Evolutionary conservation across 1,284 basidiomycete species (phyloP).

Genomic region (Sanghuangporus sanghuang): DNA sequence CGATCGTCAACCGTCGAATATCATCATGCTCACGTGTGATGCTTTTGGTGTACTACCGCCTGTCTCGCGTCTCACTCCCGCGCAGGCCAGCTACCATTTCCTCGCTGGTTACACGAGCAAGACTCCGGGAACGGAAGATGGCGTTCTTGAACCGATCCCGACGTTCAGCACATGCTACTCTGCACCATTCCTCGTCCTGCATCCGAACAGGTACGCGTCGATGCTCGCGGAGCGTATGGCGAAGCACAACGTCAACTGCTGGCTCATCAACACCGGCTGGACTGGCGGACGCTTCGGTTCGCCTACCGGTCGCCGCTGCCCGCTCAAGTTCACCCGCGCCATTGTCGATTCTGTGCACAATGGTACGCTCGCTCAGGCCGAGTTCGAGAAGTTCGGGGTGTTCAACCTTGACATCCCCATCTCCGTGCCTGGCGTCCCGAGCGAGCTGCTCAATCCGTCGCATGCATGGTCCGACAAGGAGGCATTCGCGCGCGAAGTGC

Average conservation of each 20-base stretch:
- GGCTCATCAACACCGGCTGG: constrained; percentile 99
- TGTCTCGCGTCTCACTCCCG: constrained; percentile 87
- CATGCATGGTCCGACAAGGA: constrained; percentile 84
- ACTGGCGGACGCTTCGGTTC: constrained; percentile 89
- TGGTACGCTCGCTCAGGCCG: constrained; percentile 82
- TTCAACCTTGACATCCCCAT: constrained; percentile 85
- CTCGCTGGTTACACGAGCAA: constrained; percentile 92
- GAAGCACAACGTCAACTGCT: constrained; percentile 89
- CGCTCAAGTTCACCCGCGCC: constrained; percentile 91
- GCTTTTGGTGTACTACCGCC: constrained; percentile 98
- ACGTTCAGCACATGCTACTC: constrained; percentile 99
- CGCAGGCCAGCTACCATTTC: constrained; percentile 98
- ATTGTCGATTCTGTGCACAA: constrained; percentile 98
- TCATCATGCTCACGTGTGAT: constrained; percentile 98
- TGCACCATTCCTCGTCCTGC: constrained; percentile 98
- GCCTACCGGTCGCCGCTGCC: constrained; percentile 78
- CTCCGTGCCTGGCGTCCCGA: constrained; percentile 75
- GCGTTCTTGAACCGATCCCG: constrained; percentile 95
- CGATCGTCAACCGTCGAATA: constrained; percentile 85
- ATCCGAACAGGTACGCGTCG: constrained; percentile 90
- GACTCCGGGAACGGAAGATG: constrained; percentile 97
- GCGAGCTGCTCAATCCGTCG: constrained; percentile 83
- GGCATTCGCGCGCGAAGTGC: constrained; percentile 80
- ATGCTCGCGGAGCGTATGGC: constrained; percentile 98
- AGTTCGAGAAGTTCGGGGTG: constrained; percentile 80